Conservation (phyloP, 2,329 filamentous ascomycete genomes). For the Orbilia quercus region DNA sequence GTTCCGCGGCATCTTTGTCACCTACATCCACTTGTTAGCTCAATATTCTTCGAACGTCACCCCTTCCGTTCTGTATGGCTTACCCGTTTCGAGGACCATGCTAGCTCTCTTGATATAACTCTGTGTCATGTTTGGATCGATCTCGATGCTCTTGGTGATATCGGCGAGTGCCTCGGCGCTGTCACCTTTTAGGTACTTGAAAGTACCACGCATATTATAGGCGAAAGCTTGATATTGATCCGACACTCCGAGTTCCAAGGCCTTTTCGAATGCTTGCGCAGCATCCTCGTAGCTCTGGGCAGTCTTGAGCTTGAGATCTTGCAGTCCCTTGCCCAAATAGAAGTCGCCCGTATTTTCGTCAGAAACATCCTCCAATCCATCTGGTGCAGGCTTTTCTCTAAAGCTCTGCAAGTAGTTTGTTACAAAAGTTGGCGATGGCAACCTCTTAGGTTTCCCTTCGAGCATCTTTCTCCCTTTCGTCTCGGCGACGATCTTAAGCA, state of each 20-base stretch:
- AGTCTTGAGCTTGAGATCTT: constrained; percentile 80
- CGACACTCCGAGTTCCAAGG: constrained; percentile 82
- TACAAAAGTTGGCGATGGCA: constrained; percentile 95
- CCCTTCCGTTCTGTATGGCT: constrained; percentile 60
- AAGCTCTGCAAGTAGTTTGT: constrained; percentile 99
- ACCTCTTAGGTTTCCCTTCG: constrained; percentile 79
- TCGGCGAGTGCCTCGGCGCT: constrained; percentile 84
- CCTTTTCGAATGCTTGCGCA: constrained; percentile 84
- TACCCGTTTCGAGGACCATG: constrained; percentile 94
- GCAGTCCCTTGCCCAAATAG: constrained; percentile 83
- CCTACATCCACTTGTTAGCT: constrained; percentile 66
- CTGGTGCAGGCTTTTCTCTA: constrained; percentile 81
- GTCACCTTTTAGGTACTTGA: constrained; percentile 90
- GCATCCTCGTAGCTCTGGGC: constrained; percentile 92
- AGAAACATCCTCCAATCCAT: constrained; percentile 85
- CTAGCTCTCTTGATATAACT: constrained; percentile 99
- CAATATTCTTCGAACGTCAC: background rate
- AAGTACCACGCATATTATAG: constrained; percentile 96
- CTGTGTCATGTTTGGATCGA: constrained; percentile 88
- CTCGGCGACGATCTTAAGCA: constrained; percentile 97
- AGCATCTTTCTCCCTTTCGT: constrained; percentile 92
- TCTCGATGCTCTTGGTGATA: constrained; percentile 90
- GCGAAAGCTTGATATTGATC: constrained; percentile 87
- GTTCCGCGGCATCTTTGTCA: constrained; percentile 84
- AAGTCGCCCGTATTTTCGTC: constrained; percentile 82